Evolutionary conservation across 176 grass and related monocot species (phyloP), one percentile per base, ranked within the genome.

Genomic region (Musa troglodytarum): DNA sequence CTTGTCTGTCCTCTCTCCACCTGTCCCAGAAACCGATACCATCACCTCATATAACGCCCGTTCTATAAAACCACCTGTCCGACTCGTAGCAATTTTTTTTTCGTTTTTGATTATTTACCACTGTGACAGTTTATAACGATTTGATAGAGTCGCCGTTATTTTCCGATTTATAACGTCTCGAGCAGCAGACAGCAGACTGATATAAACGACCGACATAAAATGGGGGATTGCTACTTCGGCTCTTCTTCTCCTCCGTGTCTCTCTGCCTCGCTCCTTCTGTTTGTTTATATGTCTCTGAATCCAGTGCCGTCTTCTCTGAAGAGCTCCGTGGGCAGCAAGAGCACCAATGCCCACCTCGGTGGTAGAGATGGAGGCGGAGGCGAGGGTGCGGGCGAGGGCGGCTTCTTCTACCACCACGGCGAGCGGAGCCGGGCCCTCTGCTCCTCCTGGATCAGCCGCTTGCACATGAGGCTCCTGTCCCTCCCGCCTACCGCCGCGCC

Each of bases 271-370:
- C 52, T 82, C 19, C 25, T 54, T 2, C 49, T 64, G 5, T 64
- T 63, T 53, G 50, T 14, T 3, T n/a, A 50, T 5, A 73, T 73
- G 52, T 54, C 71, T 53, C 21, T 28, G 71, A 73, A 73, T 73
- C 71, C 20, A 15, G 14, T 26, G 9, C 20, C 71, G 50, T 76
- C 64, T 28, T 69, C 67, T 9, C 55, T 83, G 16, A 63, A 10
- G 52, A 83, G 81, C 68, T 84, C 82, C 59, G 67, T 78, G 15
- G 76, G 82, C 21, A 84, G 82, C 59, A 84, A 65, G 55, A 78
- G 65, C 68, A 73, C 74, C 28, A 71, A 83, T 55, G 20, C n/a
- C 66, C 64, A 53, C 29, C 16, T 14, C 53, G 50, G 10, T 49
- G 58, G 55, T 43, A 43, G 34, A 43, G 34, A 43, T 43, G 34